phyloP scores from a whole-genome alignment of 495 filamentous ascomycete genomes.

The Hypoxylon lenormandii region DNA sequence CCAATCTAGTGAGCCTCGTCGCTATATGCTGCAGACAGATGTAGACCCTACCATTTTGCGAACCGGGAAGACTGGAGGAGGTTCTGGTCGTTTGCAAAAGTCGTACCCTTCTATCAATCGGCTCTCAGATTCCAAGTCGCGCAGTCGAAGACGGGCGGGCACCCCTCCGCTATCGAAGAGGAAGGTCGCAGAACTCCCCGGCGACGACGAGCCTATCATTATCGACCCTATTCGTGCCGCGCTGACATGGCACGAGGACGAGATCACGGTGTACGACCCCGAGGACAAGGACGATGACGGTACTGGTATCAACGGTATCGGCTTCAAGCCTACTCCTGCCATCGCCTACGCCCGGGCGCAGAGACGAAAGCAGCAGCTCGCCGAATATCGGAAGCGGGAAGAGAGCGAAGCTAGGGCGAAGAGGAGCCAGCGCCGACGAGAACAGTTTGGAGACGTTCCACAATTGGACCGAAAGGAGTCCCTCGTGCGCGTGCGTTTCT shows the following conservation, averaged over 20 bases:
- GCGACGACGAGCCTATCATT: slow-evolving; percentile 51
- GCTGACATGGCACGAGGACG: slow-evolving; percentile 83
- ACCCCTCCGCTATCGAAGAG: slow-evolving; percentile 57
- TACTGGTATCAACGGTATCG: slow-evolving; percentile 87
- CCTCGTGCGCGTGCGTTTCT: slow-evolving; percentile 47
- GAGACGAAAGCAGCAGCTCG: slow-evolving; percentile 81
- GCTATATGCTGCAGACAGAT: slow-evolving; percentile 32
- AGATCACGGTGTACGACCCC: slow-evolving; percentile 84
- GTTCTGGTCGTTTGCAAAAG: slow-evolving; percentile 41
- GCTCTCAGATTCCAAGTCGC: slow-evolving; percentile 57
- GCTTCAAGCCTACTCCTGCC: slow-evolving; percentile 87
- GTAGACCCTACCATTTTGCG: slow-evolving; percentile 50
- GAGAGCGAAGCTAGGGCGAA: slow-evolving; percentile 83
- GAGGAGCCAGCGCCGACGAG: slow-evolving; percentile 73
- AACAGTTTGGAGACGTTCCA: slow-evolving; percentile 33
- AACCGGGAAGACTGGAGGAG: slow-evolving; percentile 45
- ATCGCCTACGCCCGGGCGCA: slow-evolving; percentile 80
- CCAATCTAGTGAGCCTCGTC: slow-evolving; percentile 34
- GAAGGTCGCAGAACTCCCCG: slow-evolving; percentile 27
- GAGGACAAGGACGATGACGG: slow-evolving; percentile 80
- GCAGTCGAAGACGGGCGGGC: slow-evolving; percentile 55
- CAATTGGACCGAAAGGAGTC: slow-evolving; percentile 46
- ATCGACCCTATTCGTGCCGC: slow-evolving; percentile 65
- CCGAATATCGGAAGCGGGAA: slow-evolving; percentile 84
- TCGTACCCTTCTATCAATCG: slow-evolving; percentile 56